Conservation (phyloP, 2,329 filamentous ascomycete species). For the Nothophaeocryptopus gaeumannii region DNA sequence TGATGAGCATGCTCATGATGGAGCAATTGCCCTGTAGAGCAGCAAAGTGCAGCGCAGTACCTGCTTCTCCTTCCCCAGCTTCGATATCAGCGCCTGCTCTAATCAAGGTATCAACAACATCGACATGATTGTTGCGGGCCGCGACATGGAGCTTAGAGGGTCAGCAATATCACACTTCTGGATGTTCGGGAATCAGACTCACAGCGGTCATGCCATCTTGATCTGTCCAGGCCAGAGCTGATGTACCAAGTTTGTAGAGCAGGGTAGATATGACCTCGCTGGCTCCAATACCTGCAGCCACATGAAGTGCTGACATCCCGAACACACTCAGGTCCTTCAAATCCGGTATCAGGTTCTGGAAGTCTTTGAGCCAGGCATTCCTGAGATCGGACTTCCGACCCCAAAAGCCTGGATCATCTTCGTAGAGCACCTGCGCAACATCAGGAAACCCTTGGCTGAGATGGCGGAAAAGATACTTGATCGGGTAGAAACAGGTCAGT, state of each 20-base stretch:
- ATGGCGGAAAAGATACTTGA: conserved; percentile 6
- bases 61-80: too few relatives aligned
- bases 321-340: neutral
- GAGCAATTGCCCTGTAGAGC: conserved; percentile 6
- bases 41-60: conserved; percentile 7
- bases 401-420: conserved; percentile 2
- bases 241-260: too few relatives aligned
- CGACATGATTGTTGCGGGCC: too few relatives aligned
- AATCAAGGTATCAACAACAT: too few relatives aligned
- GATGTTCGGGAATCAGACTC: too few relatives aligned
- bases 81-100: too few relatives aligned
- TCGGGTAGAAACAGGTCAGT: conserved; percentile 1
- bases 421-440: conserved; percentile 2
- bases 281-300: conserved; percentile 2
- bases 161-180: too few relatives aligned
- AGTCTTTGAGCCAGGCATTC: neutral
- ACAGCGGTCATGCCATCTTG: too few relatives aligned
- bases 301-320: conserved; percentile 1
- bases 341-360: neutral
- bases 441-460: conserved; percentile 3
- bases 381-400: neutral
- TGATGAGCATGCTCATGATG: conserved; percentile 8
- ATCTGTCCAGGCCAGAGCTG: too few relatives aligned
- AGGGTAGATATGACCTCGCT: neutral
- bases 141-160: too few relatives aligned